Conservation (phyloP, 164 flowering plant genomes). For the Annona squamosa region DNA sequence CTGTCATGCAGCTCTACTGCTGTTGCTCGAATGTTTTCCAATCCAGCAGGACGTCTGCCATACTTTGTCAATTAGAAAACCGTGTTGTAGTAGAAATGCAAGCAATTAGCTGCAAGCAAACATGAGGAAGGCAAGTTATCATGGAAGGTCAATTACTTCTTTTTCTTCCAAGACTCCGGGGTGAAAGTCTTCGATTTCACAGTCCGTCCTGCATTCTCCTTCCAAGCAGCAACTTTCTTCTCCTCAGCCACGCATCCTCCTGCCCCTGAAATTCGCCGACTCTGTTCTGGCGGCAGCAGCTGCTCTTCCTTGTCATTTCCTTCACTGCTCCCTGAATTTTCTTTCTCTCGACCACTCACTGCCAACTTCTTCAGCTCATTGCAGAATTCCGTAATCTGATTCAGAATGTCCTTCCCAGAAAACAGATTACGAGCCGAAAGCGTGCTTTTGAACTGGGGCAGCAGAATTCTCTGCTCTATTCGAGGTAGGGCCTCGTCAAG, state of each 20-base stretch:
- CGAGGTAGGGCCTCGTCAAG: slow-evolving; percentile 7
- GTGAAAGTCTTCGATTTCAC: slow-evolving; percentile 17
- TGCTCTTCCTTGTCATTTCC: slow-evolving; percentile 33
- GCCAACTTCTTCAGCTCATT: slow-evolving; percentile 78
- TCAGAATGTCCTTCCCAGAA: slow-evolving; percentile 55
- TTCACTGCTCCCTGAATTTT: slow-evolving; percentile 20
- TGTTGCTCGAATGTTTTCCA: slow-evolving; percentile 35
- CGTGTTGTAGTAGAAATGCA: background rate
- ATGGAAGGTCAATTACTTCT: slow-evolving; percentile 3
- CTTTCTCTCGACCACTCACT: slow-evolving; percentile 37
- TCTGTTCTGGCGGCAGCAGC: slow-evolving; percentile 38
- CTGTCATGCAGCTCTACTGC: slow-evolving; percentile 29
- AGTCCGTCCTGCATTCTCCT: slow-evolving; percentile 27
- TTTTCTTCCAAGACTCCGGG: slow-evolving; percentile 13
- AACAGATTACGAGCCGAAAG: slow-evolving; percentile 71
- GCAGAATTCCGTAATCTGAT: slow-evolving; percentile 74
- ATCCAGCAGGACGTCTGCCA: slow-evolving; percentile 35
- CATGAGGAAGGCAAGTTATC: background rate
- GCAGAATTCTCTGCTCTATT: slow-evolving; percentile 16
- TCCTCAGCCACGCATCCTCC: slow-evolving; percentile 5
- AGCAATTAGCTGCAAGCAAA: background rate
- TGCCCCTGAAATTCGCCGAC: slow-evolving; percentile 23
- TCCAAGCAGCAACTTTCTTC: slow-evolving; percentile 10
- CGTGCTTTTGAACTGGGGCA: slow-evolving; percentile 45
- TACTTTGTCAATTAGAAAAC: background rate